Percentiles rank a stretch among this genome's conserved stretches.
Evolutionary conservation across 805 yeast genomes (phyloP).

Genomic region (Pichia rugopelliculosa): DNA sequence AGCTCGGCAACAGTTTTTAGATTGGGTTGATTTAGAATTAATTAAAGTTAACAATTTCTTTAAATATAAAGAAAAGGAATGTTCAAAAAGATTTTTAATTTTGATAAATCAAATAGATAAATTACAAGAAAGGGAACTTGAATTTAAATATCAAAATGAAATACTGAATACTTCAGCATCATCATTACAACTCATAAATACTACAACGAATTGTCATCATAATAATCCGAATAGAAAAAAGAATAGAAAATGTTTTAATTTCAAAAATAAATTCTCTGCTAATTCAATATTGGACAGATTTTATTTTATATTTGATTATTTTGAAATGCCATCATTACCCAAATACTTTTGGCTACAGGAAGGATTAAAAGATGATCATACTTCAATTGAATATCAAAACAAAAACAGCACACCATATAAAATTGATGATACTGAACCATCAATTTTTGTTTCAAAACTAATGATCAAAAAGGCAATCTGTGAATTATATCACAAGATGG

Average conservation of each 20-base stretch:
- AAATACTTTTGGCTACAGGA: conserved; percentile 25
- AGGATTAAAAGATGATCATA: not conserved
- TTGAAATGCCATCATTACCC: conserved; percentile 37
- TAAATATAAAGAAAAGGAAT: conserved; percentile 50
- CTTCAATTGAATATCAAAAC: not conserved
- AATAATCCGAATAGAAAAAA: not conserved
- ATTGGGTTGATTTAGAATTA: conserved; percentile 62
- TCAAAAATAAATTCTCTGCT: not conserved
- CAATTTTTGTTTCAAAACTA: conserved; percentile 56
- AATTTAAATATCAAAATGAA: conserved; percentile 35
- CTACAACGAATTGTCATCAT: conserved; percentile 1
- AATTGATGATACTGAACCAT: conserved; percentile 26
- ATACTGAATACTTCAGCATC: not conserved
- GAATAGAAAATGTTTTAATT: not conserved
- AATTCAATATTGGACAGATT: not conserved
- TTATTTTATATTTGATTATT: conserved; percentile 24
- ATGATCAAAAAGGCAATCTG: conserved; percentile 61
- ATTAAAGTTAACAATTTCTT: conserved; percentile 55
- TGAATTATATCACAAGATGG: conserved; percentile 68
- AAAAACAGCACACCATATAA: not conserved
- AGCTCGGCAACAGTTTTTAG: conserved; percentile 41
- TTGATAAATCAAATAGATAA: conserved; percentile 58
- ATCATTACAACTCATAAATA: not conserved
- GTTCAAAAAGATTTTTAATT: conserved; percentile 47
- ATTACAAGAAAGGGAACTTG: conserved; percentile 16